These are phyloP conservation scores for Pythium utonaiense DNA, from an alignment of 352 stramenopile genomes.

Conservation along the genomic window DNA sequence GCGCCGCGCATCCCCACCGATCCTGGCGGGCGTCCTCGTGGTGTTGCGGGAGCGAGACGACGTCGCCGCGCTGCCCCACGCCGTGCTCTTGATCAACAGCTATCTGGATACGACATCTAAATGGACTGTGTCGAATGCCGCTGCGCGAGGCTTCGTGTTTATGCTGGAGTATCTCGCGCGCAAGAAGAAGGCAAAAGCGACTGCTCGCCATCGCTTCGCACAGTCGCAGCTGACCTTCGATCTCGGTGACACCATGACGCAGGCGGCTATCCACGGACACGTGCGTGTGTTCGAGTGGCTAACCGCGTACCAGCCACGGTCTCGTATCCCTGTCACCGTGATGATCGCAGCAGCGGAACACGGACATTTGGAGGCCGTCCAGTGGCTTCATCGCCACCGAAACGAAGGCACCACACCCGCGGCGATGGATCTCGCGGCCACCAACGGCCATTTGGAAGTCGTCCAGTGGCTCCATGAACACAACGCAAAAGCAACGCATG, in stretches of 20 bases:
- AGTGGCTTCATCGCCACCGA: slow-evolving; percentile 33
- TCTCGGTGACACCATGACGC: slow-evolving; percentile 24
- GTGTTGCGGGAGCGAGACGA: slow-evolving; percentile 20
- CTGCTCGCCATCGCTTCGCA: slow-evolving; percentile 1
- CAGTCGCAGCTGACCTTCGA: slow-evolving; percentile 22
- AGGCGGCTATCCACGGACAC: slow-evolving; percentile 14
- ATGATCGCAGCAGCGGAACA: slow-evolving; percentile 33
- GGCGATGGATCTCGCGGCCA: slow-evolving; percentile 36
- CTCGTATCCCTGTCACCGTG: slow-evolving; percentile 1
- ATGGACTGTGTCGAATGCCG: slow-evolving; percentile 41
- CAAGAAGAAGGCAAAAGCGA: slow-evolving; percentile 5
- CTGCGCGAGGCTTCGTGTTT: slow-evolving; percentile 34
- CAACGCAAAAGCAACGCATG: slow-evolving; percentile 29
- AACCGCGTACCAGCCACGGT: slow-evolving; percentile 1
- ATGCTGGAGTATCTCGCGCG: slow-evolving; percentile 34
- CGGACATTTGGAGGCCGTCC: slow-evolving; percentile 29
- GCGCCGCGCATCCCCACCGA: not conserved
- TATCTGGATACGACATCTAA: slow-evolving; percentile 33
- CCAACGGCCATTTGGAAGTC: slow-evolving; percentile 34
- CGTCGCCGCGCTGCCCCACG: slow-evolving; percentile 26
- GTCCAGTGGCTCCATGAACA: slow-evolving; percentile 40
- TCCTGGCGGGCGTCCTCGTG: not conserved
- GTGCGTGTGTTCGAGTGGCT: slow-evolving; percentile 18
- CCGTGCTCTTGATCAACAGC: slow-evolving; percentile 31
- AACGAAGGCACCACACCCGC: slow-evolving; percentile 28